A percentile compares a stretch with the other conserved stretches of the same genome.
Conservation (phyloP, 2,329 filamentous ascomycete genomes). For the Samsoniella hepiali region DNA sequence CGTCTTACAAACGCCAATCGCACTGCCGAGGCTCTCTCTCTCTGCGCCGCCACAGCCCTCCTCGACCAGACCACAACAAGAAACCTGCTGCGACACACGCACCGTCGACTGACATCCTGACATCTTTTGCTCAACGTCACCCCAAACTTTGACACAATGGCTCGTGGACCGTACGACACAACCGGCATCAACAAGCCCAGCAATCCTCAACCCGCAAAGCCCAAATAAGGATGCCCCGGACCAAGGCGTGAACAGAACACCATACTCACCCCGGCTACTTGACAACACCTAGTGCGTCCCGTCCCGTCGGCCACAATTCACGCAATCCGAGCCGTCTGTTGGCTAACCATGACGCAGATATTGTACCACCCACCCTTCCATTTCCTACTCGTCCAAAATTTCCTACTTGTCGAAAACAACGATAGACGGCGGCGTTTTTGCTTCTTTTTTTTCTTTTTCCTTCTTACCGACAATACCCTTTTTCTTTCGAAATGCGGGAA, state of each 20-base stretch:
- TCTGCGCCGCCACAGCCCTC: background rate
- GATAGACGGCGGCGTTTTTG: slow-evolving; percentile 19
- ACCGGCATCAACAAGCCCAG: slow-evolving; percentile 19
- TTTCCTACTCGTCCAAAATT: slow-evolving; percentile 18
- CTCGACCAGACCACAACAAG: background rate
- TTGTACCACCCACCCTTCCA: slow-evolving; percentile 3
- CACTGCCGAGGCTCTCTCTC: background rate
- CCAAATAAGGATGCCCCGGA: slow-evolving; percentile 9
- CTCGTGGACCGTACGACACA: slow-evolving; percentile 20
- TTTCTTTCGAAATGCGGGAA: background rate
- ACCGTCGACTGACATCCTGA: background rate
- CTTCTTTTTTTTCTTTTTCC: slow-evolving; percentile 9
- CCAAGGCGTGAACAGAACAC: background rate
- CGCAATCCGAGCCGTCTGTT: background rate
- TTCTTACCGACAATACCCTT: slow-evolving; percentile 6
- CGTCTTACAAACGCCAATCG: background rate
- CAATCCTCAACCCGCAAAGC: slow-evolving; percentile 17
- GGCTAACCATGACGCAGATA: slow-evolving; percentile 7
- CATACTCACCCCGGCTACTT: background rate
- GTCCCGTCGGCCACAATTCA: background rate
- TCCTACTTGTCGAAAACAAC: slow-evolving; percentile 17
- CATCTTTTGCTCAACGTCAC: background rate
- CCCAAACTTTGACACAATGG: slow-evolving; percentile 7
- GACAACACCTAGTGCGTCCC: slow-evolving; percentile 4
- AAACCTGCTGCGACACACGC: background rate